Percentiles rank a stretch among this genome's conserved stretches.
These are phyloP conservation scores for Erysimum pusillum DNA, from an alignment of 441 rosid genomes.

Conservation along the genomic window DNA sequence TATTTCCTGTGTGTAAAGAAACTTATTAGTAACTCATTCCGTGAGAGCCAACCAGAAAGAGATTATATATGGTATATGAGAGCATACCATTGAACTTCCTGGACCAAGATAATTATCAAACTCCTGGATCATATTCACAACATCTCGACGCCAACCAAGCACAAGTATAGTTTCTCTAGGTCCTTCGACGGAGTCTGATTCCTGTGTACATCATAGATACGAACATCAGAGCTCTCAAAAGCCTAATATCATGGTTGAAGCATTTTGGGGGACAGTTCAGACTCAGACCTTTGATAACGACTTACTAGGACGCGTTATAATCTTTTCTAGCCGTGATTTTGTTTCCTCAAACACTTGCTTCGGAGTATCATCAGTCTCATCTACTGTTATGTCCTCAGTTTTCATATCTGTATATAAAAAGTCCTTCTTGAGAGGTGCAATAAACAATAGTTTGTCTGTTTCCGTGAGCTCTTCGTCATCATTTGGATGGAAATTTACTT, in stretches of 20 bases:
- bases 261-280: slow-evolving; percentile 18
- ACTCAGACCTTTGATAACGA: slow-evolving; percentile 78
- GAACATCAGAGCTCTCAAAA: not conserved
- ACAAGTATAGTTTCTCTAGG: slow-evolving; percentile 88
- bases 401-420: slow-evolving; percentile 55
- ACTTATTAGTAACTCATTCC: slow-evolving; percentile 2
- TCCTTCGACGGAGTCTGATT: slow-evolving; percentile 73
- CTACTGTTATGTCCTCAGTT: slow-evolving; percentile 48
- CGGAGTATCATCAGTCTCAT: slow-evolving; percentile 52
- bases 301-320: slow-evolving; percentile 63
- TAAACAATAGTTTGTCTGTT: slow-evolving; percentile 84
- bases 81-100: slow-evolving; percentile 83
- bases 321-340: slow-evolving; percentile 57
- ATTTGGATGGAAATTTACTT: slow-evolving; percentile 83
- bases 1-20: slow-evolving; percentile 70
- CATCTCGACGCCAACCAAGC: slow-evolving; percentile 97
- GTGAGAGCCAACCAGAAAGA: slow-evolving; percentile 15
- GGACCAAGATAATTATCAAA: slow-evolving; percentile 98
- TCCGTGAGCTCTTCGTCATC: slow-evolving; percentile 81
- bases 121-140: slow-evolving; percentile 85
- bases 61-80: slow-evolving; percentile 4
- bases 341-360: slow-evolving; percentile 54
- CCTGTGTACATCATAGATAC: slow-evolving; percentile 53
- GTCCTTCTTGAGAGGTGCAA: slow-evolving; percentile 73
- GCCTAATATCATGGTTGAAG: not conserved